Conservation (phyloP, 1,139 yeast genomes). For the Geotrichum citri-aurantii region DNA sequence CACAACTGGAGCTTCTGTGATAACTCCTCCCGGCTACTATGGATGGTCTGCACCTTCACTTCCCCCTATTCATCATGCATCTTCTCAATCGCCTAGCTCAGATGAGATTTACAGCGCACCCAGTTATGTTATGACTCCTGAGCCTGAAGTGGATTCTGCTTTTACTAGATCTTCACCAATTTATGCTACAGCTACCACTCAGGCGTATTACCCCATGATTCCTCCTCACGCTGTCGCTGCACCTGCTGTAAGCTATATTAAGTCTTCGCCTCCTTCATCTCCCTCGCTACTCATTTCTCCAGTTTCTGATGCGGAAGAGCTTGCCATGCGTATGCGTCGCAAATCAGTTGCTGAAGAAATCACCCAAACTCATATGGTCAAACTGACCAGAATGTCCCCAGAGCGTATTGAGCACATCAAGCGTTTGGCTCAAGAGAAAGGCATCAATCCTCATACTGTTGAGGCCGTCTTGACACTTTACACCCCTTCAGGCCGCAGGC, state of each 20-base stretch:
- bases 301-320: background rate
- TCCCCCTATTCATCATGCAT: background rate
- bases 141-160: slow-evolving; percentile 4
- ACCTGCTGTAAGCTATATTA: background rate
- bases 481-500: slow-evolving; percentile 18
- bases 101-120: background rate
- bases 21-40: slow-evolving; percentile 5
- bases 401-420: slow-evolving; percentile 28
- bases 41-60: slow-evolving; percentile 3
- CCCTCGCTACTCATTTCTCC: slow-evolving; percentile 9
- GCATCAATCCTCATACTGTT: slow-evolving; percentile 31
- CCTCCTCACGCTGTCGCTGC: background rate
- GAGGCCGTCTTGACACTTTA: slow-evolving; percentile 32
- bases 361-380: slow-evolving; percentile 24
- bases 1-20: slow-evolving; percentile 1
- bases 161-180: background rate
- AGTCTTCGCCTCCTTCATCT: slow-evolving; percentile 9
- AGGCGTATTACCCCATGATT: background rate
- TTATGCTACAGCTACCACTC: slow-evolving; percentile 1
- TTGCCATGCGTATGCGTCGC: slow-evolving; percentile 4
- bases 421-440: slow-evolving; percentile 30
- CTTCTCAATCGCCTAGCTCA: background rate
- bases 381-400: slow-evolving; percentile 30
- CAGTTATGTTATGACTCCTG: slow-evolving; percentile 3
- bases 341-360: background rate